Conservation (phyloP, 2,329 filamentous ascomycete species). For the Monosporascus cannonballus region DNA sequence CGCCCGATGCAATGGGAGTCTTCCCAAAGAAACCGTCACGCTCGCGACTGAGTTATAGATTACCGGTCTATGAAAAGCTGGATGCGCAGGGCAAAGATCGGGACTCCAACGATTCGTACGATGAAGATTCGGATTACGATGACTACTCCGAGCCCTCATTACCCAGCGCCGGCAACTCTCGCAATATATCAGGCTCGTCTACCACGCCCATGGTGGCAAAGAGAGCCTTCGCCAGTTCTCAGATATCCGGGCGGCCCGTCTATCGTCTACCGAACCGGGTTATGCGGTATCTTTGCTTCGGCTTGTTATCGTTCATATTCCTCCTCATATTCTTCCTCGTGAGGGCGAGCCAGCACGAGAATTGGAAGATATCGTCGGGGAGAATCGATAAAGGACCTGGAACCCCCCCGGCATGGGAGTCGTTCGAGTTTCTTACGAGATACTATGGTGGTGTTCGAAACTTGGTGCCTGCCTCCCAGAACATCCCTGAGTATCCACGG, state of each 20-base stretch:
- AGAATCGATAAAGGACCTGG: conserved; percentile 38
- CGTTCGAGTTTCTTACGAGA: conserved; percentile 75
- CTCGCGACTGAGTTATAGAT: conserved; percentile 35
- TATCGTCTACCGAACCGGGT: conserved; percentile 68
- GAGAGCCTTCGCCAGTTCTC: conserved; percentile 25
- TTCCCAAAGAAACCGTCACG: conserved; percentile 41
- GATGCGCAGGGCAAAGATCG: conserved; percentile 40
- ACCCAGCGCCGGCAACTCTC: conserved; percentile 46
- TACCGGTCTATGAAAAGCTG: conserved; percentile 47
- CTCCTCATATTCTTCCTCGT: conserved; percentile 73
- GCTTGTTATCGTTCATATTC: conserved; percentile 61
- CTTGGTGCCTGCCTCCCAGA: conserved; percentile 58
- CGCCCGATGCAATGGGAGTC: conserved; percentile 39
- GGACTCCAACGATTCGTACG: conserved; percentile 44
- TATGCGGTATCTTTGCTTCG: conserved; percentile 71
- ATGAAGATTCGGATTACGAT: conserved; percentile 31
- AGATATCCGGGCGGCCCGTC: conserved; percentile 27
- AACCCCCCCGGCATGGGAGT: conserved; percentile 72
- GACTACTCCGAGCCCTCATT: conserved; percentile 37
- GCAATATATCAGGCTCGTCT: conserved; percentile 40
- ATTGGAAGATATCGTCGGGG: conserved; percentile 54
- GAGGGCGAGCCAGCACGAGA: conserved; percentile 66
- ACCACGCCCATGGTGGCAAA: conserved; percentile 40
- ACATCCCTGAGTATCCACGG: conserved; percentile 75
- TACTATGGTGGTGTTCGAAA: conserved; percentile 86